phyloP scores from a whole-genome alignment of 306 rosid genomes.

The Pyrus bretschneideri region DNA sequence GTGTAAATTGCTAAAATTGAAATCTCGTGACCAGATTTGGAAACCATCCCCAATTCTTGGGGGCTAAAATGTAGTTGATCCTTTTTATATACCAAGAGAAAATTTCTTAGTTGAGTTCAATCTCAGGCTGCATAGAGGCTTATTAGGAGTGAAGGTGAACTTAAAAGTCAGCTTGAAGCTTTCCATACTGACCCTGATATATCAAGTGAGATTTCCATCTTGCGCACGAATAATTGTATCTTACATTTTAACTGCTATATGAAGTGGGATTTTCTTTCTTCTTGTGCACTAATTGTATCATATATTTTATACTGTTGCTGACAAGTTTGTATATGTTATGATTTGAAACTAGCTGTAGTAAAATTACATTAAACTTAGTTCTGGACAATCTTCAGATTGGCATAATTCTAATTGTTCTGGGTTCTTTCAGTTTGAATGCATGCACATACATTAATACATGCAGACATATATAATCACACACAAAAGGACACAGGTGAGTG shows the following conservation, averaged over 20 bases:
- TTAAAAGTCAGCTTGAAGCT: conserved; percentile 62
- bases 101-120: conserved; percentile 4
- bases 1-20: no score
- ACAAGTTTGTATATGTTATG: background rate
- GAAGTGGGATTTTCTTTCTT: conserved; percentile 45
- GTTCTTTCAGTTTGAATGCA: background rate
- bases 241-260: conserved; percentile 32
- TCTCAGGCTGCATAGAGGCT: conserved; percentile 92
- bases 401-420: background rate
- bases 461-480: background rate
- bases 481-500: no score
- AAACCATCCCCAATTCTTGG: no score
- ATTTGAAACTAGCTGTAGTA: background rate
- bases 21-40: no score
- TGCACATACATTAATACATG: background rate
- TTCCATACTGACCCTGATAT: conserved; percentile 60
- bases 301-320: background rate
- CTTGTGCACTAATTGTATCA: background rate
- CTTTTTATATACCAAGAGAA: conserved; percentile 1
- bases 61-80: background rate
- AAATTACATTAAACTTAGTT: background rate
- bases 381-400: background rate
- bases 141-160: conserved; percentile 63
- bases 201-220: conserved; percentile 53
- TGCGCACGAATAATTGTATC: background rate